Conservation (phyloP, 306 rosid species). For the Ochetophila trinervis region DNA sequence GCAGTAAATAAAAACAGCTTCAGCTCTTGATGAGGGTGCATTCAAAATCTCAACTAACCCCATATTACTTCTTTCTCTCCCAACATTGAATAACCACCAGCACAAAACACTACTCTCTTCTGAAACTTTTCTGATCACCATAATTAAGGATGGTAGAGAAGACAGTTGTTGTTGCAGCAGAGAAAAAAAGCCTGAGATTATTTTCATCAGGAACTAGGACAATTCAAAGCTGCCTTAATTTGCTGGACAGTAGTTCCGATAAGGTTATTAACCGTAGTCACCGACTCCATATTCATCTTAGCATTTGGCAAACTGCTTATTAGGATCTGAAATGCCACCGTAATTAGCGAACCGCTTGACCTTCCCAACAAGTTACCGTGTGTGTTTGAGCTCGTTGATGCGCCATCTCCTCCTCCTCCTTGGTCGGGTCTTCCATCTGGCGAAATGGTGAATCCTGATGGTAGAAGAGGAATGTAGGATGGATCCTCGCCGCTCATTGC, state of each 20-base stretch:
- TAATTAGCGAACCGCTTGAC: conserved; percentile 58
- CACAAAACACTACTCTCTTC: conserved; percentile 24
- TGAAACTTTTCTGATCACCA: conserved; percentile 45
- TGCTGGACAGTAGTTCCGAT: conserved; percentile 82
- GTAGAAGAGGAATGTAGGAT: conserved; percentile 74
- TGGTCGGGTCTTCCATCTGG: conserved; percentile 53
- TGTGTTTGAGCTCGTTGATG: conserved; percentile 52
- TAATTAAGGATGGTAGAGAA: conserved; percentile 42
- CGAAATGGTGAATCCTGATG: conserved; percentile 76
- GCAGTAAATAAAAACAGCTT: conserved; percentile 61
- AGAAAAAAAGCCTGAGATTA: not conserved
- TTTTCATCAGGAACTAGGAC: conserved; percentile 61
- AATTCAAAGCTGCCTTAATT: conserved; percentile 80
- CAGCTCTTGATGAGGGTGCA: conserved; percentile 57
- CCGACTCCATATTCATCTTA: conserved; percentile 83
- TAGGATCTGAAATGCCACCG: conserved; percentile 83
- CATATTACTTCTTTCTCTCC: conserved; percentile 18
- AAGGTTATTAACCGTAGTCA: conserved; percentile 75
- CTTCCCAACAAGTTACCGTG: conserved; percentile 23
- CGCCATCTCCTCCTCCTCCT: conserved; percentile 43
- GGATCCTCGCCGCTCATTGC: conserved; percentile 97
- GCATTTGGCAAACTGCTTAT: conserved; percentile 82
- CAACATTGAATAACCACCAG: conserved; percentile 51
- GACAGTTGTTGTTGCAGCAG: conserved; percentile 22
- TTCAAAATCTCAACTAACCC: conserved; percentile 77